Evolutionary conservation across 1,284 basidiomycete genomes (phyloP).

Genomic region (Leccinum subrobustum): DNA sequence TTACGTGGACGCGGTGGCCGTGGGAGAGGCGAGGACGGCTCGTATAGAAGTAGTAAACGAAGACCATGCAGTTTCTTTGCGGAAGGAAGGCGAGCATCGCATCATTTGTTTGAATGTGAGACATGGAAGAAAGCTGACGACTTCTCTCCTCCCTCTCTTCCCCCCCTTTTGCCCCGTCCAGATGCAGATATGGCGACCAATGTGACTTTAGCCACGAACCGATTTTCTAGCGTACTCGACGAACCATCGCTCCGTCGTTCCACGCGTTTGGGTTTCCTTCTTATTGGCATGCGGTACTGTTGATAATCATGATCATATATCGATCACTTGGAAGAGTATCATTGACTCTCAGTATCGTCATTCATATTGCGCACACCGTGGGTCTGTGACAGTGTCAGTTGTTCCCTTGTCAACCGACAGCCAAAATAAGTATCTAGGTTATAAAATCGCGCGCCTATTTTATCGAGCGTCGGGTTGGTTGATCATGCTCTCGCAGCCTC

Average conservation of each 20-base stretch:
- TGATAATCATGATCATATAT: conserved; percentile 13
- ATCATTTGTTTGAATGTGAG: conserved; percentile 39
- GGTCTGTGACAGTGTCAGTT: background rate
- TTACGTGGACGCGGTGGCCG: conserved; percentile 40
- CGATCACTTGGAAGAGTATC: conserved; percentile 11
- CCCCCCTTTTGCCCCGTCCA: conserved; percentile 33
- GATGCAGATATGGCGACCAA: conserved; percentile 83
- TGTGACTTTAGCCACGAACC: conserved; percentile 77
- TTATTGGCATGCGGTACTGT: conserved; percentile 18
- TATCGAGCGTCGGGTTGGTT: background rate
- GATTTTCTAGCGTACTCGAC: conserved; percentile 27
- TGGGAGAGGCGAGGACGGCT: conserved; percentile 46
- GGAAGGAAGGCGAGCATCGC: conserved; percentile 81
- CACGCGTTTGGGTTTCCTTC: conserved; percentile 1
- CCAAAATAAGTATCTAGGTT: conserved; percentile 4
- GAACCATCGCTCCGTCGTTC: background rate
- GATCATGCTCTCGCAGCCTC: background rate
- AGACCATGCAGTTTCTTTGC: conserved; percentile 85
- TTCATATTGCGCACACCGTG: background rate
- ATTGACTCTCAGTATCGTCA: background rate
- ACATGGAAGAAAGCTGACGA: conserved; percentile 45
- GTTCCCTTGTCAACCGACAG: conserved; percentile 4
- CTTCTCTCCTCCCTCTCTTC: conserved; percentile 2
- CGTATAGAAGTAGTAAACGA: conserved; percentile 75
- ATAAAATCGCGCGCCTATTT: conserved; percentile 14